Base-by-base conservation (phyloP, 1,139 yeast genomes). In the Nakaseomyces uthaithaninus region DNA sequence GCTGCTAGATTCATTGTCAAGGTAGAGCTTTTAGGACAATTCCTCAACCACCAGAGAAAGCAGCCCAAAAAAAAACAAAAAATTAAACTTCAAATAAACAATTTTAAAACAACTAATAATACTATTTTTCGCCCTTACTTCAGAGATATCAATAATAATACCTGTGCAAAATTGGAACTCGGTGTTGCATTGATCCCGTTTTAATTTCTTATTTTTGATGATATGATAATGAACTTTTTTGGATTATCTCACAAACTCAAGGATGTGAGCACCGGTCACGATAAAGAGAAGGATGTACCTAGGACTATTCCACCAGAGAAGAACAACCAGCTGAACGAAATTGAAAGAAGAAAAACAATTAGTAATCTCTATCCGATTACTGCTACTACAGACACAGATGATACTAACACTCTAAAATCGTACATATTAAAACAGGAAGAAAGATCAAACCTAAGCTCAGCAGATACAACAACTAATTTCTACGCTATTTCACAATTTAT, bases 401-500 rank as follows among this genome's bases (percentile, higher is more conserved):
- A 40, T 43, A 41, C 42, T 41, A 43, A 41, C 42, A 27, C 25
- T 15, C 38, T 42, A 27, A 38, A 40, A 36, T 26, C 37, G 14
- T 41, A 42, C 19, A 35, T 45, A 38, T 41, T 40, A 34, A 45
- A 51, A 44, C 55, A 52, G 50, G 51, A 51, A 38, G 51, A 48
- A 36, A 45, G 45, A 40, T 44, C 50, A 33, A 44, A 38, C 25
- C 33, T 41, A 25, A 43, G 43, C 34, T 46, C 41, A 27, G 42
- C 51, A 23, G 47, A 45, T 25, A 47, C 54, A 20, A 47, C 51
- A 12, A 42, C 54, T 17, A 53, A 53, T 39, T 55, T 55, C 42
- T 51, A 48, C 42, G 43, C 52, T 10, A 52, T 55, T 12, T 47
- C 58, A 12, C 57, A 55, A 40, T 54, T 51, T 37, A 51, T 55